A percentile compares a stretch with the other conserved stretches of the same genome.
phyloP scores from a whole-genome alignment of 2,329 filamentous ascomycete species.

The Fusarium denticulatum region DNA sequence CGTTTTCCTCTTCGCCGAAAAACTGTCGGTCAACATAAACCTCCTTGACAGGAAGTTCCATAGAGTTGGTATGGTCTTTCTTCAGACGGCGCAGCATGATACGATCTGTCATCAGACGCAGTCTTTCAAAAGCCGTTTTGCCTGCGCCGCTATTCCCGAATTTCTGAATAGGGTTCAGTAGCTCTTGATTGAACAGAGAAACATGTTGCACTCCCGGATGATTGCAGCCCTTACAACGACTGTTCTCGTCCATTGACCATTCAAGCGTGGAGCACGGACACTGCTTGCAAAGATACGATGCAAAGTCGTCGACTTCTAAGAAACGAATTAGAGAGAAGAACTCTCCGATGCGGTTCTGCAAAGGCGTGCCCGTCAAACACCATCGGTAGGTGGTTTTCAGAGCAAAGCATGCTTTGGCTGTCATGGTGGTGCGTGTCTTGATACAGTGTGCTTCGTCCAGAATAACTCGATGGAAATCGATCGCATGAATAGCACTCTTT shows the following conservation, averaged over 20 bases:
- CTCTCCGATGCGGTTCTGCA: conserved; percentile 97
- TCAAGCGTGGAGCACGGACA: conserved; percentile 85
- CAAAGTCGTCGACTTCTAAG: conserved; percentile 86
- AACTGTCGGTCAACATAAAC: conserved; percentile 93
- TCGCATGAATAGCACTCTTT: conserved; percentile 80
- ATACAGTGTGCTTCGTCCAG: conserved; percentile 97
- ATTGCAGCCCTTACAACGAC: conserved; percentile 73
- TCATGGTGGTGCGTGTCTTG: conserved; percentile 88
- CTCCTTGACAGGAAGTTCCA: conserved; percentile 97
- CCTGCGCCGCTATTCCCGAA: conserved; percentile 71
- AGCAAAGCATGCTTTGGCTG: conserved; percentile 94
- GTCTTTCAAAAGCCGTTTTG: conserved; percentile 77
- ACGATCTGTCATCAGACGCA: conserved; percentile 87
- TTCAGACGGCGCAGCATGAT: conserved; percentile 98
- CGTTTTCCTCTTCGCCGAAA: conserved; percentile 94
- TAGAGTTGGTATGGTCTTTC: conserved; percentile 89
- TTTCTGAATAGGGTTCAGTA: conserved; percentile 82
- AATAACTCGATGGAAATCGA: conserved; percentile 89
- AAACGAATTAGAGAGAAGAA: conserved; percentile 96
- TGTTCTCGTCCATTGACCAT: conserved; percentile 80
- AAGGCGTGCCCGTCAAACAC: conserved; percentile 93
- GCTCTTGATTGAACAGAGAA: conserved; percentile 88
- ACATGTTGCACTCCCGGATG: conserved; percentile 57
- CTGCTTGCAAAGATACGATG: conserved; percentile 91
- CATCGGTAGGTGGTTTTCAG: conserved; percentile 89